Conservation (phyloP, 495 filamentous ascomycete species). For the Hypoxylon perforatum region DNA sequence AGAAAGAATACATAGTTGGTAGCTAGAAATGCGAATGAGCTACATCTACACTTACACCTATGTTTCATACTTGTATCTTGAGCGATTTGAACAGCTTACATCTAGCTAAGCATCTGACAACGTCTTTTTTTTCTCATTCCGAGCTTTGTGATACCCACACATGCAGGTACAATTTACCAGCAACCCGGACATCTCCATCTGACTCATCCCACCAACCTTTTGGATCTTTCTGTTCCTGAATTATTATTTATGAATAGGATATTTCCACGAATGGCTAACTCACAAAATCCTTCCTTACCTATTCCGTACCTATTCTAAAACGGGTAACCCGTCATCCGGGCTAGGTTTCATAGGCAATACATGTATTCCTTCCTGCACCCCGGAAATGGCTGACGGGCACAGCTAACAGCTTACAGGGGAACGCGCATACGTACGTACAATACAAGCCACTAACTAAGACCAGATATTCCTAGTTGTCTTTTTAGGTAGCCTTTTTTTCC, state of each 20-base stretch:
- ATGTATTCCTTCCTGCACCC: conserved; percentile 19
- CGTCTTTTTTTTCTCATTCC: conserved; percentile 8
- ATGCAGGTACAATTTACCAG: conserved; percentile 33
- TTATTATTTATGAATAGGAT: neutral
- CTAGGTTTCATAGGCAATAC: conserved; percentile 2
- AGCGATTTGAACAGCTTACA: neutral
- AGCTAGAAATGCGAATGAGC: conserved; percentile 9
- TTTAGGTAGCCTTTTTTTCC: neutral
- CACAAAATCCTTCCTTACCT: neutral
- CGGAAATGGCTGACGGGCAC: conserved; percentile 25
- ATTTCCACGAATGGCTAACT: neutral
- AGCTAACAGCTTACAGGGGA: too few relatives aligned
- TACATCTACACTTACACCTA: neutral
- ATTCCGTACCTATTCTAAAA: too few relatives aligned
- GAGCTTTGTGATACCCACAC: conserved; percentile 6
- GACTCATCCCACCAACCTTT: conserved; percentile 24
- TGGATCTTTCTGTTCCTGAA: conserved; percentile 17
- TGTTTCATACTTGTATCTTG: neutral
- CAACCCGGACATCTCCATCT: conserved; percentile 22
- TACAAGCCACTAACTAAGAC: too few relatives aligned
- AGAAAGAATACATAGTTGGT: conserved; percentile 10
- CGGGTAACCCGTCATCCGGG: conserved; percentile 20
- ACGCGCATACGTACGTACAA: too few relatives aligned
- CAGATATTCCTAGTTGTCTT: neutral
- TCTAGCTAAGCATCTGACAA: conserved; percentile 14